These are phyloP conservation scores for Alternaria atra DNA, from an alignment of 2,329 filamentous ascomycete species.

Conservation along the genomic window DNA sequence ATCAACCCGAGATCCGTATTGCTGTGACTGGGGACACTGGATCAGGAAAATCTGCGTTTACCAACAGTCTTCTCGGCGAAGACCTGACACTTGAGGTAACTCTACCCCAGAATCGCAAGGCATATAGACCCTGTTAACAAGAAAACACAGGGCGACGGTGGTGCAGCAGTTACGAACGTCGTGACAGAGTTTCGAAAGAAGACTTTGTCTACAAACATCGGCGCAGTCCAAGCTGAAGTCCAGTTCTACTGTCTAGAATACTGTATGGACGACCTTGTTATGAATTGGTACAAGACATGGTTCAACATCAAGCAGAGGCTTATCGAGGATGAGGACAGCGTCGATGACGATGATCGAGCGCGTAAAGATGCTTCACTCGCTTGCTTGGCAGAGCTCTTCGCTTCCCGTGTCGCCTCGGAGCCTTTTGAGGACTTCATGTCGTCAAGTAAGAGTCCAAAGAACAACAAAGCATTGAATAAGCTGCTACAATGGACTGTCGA, in stretches of 20 bases:
- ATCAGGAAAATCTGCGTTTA: conserved; percentile 26
- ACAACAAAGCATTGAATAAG: conserved; percentile 5
- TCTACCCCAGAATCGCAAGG: neutral
- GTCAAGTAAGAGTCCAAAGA: conserved; percentile 4
- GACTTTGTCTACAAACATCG: neutral
- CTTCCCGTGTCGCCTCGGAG: conserved; percentile 5
- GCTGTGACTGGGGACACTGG: conserved; percentile 29
- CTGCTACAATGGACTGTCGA: conserved; percentile 23
- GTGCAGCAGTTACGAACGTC: conserved; percentile 18
- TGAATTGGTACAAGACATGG: conserved; percentile 9
- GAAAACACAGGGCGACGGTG: conserved; percentile 11
- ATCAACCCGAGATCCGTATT: conserved; percentile 12
- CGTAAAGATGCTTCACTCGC: conserved; percentile 6
- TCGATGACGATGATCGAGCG: conserved; percentile 10
- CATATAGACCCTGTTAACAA: neutral
- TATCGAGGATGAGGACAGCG: conserved; percentile 6
- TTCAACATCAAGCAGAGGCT: conserved; percentile 3
- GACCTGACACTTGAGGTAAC: conserved; percentile 21
- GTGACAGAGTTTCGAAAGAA: conserved; percentile 21
- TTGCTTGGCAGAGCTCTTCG: conserved; percentile 13
- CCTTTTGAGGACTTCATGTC: conserved; percentile 19
- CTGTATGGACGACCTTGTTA: conserved; percentile 12
- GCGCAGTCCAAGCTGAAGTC: conserved; percentile 20
- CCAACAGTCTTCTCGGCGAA: conserved; percentile 27
- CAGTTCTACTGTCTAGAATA: conserved; percentile 20